Evolutionary conservation across 2,329 filamentous ascomycete genomes (phyloP).

Genomic region (Trichophyton mentagrophytes): DNA sequence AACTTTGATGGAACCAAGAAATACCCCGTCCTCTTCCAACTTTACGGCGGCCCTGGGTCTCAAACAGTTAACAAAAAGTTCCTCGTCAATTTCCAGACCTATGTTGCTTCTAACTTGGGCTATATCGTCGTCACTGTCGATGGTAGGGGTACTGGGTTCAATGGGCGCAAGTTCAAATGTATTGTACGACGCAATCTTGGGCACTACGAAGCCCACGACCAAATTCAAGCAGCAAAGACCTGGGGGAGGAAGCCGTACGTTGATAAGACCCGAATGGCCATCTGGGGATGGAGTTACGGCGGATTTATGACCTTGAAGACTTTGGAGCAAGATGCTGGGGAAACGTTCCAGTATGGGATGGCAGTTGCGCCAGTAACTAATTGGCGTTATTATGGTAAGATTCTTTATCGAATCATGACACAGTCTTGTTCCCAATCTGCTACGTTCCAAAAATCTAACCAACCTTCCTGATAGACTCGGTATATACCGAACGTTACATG

Average conservation of each 20-base stretch:
- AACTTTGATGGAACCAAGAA: conserved; percentile 73
- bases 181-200: conserved; percentile 74
- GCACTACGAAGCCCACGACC: conserved; percentile 71
- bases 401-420: conserved; percentile 17
- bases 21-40: conserved; percentile 88
- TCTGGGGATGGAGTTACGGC: conserved; percentile 98
- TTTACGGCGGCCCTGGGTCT: conserved; percentile 91
- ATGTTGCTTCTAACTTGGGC: conserved; percentile 69
- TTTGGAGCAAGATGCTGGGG: conserved; percentile 75
- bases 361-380: conserved; percentile 97
- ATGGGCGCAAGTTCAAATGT: conserved; percentile 71
- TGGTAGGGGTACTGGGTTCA: conserved; percentile 81
- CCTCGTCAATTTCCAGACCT: conserved; percentile 76
- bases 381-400: conserved; percentile 72
- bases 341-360: conserved; percentile 93
- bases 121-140: conserved; percentile 95
- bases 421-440: conserved; percentile 13
- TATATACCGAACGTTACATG: conserved; percentile 98
- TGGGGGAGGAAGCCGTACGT: conserved; percentile 75
- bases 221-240: conserved; percentile 77
- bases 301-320: conserved; percentile 93
- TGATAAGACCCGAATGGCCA: conserved; percentile 67
- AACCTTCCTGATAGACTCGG: conserved; percentile 44
- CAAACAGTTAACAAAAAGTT: conserved; percentile 76
- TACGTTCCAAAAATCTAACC: neutral